Conservation (phyloP, 169 alveolate genomes). For the Cryptosporidium parvum region DNA sequence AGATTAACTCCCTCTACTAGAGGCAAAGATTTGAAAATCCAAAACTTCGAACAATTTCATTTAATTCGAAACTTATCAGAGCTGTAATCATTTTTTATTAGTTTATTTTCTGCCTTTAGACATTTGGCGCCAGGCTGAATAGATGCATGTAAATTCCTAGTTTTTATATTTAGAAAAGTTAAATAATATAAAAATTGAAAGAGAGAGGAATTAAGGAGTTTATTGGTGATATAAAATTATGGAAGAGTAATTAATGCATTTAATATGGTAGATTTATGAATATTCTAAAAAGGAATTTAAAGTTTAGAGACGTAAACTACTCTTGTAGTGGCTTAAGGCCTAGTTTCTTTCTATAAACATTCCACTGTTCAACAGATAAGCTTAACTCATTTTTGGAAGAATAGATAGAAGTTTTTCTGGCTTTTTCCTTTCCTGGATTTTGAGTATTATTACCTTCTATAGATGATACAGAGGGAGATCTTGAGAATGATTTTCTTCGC, state of each 20-base stretch:
- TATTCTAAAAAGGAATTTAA: not conserved
- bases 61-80: not conserved
- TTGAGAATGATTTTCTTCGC: constrained; percentile 26
- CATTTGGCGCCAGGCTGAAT: not conserved
- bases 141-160: not conserved
- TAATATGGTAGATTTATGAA: no score
- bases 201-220: not conserved
- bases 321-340: constrained; percentile 86
- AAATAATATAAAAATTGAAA: no score
- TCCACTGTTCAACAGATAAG: constrained; percentile 84
- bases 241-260: not conserved
- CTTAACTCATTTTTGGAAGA: constrained; percentile 68
- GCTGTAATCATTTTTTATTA: no score
- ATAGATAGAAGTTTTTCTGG: not conserved
- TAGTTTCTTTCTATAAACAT: constrained; percentile 80
- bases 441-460: not conserved
- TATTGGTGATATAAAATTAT: no score
- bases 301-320: not conserved
- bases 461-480: constrained; percentile 28
- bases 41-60: not conserved
- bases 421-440: not conserved
- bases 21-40: not conserved
- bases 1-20: not conserved
- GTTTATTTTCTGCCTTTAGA: not conserved
- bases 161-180: no score